Conservation (phyloP, 2,329 filamentous ascomycete species). For the Xylariales sp. region DNA sequence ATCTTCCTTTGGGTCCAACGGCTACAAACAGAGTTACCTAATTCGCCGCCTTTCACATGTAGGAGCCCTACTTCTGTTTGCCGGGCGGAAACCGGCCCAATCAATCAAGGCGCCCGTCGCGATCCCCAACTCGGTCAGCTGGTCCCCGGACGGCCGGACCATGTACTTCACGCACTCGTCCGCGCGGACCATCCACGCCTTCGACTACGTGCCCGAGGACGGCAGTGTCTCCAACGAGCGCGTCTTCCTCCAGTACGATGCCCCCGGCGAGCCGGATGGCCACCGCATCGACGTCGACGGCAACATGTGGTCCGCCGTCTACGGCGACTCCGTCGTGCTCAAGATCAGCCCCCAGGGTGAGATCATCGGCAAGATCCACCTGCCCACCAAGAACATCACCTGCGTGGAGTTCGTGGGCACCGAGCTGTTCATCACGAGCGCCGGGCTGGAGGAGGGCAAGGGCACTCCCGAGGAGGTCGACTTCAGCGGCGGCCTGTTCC, state of each 20-base stretch:
- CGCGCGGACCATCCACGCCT: constrained; percentile 64
- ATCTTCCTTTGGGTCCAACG: no score
- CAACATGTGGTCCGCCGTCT: constrained; percentile 87
- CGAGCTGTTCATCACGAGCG: constrained; percentile 75
- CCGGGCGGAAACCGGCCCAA: constrained; percentile 54
- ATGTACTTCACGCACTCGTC: constrained; percentile 84
- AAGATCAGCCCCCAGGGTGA: constrained; percentile 67
- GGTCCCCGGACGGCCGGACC: constrained; percentile 67
- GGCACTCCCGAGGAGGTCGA: constrained; percentile 58
- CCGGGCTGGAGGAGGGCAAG: constrained; percentile 60
- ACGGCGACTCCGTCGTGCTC: constrained; percentile 71
- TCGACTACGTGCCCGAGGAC: constrained; percentile 64
- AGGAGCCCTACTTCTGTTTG: constrained; percentile 73
- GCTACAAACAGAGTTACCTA: no score
- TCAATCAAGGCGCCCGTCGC: constrained; percentile 57
- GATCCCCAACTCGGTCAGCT: constrained; percentile 83
- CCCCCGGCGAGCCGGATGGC: constrained; percentile 70
- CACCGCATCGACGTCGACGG: constrained; percentile 80
- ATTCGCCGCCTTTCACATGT: constrained; percentile 11
- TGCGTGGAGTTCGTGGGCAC: constrained; percentile 77
- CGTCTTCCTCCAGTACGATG: constrained; percentile 67
- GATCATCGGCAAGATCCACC: constrained; percentile 67
- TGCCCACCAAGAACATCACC: constrained; percentile 77
- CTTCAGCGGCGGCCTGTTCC: constrained; percentile 69
- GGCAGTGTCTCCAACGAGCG: constrained; percentile 65